Percentiles rank a stretch among this genome's conserved stretches.
Evolutionary conservation across 179 eudicot species (phyloP).

Genomic region (Camellia oleifera): DNA sequence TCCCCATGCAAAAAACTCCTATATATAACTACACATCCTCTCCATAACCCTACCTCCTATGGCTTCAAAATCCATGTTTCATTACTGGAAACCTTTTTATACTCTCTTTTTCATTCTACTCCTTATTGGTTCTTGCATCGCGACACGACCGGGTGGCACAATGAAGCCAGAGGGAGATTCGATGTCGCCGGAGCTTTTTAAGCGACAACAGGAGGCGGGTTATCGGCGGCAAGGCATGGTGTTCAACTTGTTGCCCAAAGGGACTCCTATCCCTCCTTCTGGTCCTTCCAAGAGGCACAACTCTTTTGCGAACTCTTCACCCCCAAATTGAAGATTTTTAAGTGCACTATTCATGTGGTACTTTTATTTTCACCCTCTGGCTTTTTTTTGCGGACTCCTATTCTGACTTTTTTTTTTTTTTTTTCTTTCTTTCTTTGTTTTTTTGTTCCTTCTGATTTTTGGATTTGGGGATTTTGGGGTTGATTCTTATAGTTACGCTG

Average conservation of each 20-base stretch:
- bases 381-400: not conserved
- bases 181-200: conserved; percentile 9
- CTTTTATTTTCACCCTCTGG: not conserved
- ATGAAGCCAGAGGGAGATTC: not conserved
- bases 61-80: not conserved
- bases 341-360: too few relatives aligned
- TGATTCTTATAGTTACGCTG: not conserved
- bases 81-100: conserved; percentile 2
- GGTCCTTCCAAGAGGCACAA: conserved; percentile 36
- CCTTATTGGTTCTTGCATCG: not conserved
- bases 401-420: not conserved
- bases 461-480: not conserved
- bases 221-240: not conserved
- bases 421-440: not conserved
- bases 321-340: not conserved
- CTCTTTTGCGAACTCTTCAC: conserved; percentile 1
- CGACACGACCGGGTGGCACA: conserved; percentile 9
- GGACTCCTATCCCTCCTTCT: conserved; percentile 25
- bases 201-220: not conserved
- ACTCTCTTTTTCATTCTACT: conserved; percentile 1
- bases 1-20: not conserved
- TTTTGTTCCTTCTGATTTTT: too few relatives aligned
- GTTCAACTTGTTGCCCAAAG: conserved; percentile 25
- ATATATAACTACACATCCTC: not conserved
- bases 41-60: not conserved